phyloP scores from a whole-genome alignment of 371 early-diverging fungal species.

The Chytridium lagenaria region DNA sequence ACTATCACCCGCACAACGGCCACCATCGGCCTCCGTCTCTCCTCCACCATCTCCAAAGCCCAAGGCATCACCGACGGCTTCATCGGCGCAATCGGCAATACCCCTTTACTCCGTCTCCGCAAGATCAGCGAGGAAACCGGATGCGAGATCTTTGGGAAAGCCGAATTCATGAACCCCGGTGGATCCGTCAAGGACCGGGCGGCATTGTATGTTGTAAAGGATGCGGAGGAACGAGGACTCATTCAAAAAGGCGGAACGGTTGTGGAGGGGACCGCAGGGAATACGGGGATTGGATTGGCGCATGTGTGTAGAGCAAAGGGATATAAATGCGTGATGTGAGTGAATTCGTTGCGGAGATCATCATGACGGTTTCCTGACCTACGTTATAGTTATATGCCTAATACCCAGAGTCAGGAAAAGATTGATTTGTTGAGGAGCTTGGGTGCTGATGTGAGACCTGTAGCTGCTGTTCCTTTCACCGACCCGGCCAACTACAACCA shows the following conservation, averaged over 20 bases:
- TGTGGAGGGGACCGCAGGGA: slow-evolving; percentile 91
- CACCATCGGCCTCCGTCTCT: neutral
- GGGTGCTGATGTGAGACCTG: slow-evolving; percentile 57
- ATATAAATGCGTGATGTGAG: slow-evolving; percentile 87
- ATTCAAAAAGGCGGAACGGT: slow-evolving; percentile 97
- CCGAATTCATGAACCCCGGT: slow-evolving; percentile 98
- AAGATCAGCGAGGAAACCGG: slow-evolving; percentile 73
- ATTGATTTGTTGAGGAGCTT: slow-evolving; percentile 90
- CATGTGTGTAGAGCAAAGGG: slow-evolving; percentile 74
- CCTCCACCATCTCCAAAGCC: slow-evolving; percentile 23
- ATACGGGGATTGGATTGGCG: slow-evolving; percentile 59
- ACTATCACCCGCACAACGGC: neutral
- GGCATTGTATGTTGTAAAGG: slow-evolving; percentile 89
- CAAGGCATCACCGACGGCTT: slow-evolving; percentile 70
- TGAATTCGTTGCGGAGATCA: neutral
- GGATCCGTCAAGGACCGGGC: slow-evolving; percentile 97
- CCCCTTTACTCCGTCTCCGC: slow-evolving; percentile 77
- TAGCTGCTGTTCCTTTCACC: slow-evolving; percentile 66
- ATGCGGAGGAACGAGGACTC: slow-evolving; percentile 87
- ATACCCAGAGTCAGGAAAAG: slow-evolving; percentile 94
- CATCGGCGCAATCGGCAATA: slow-evolving; percentile 92
- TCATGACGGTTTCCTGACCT: neutral
- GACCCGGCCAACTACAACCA: slow-evolving; percentile 95
- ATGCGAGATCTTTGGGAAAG: slow-evolving; percentile 89
- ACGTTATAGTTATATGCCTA: slow-evolving; percentile 80